A percentile compares a stretch with the other conserved stretches of the same genome.
phyloP scores from a whole-genome alignment of 805 yeast genomes.

The Starmerella khaoyaiensis region DNA sequence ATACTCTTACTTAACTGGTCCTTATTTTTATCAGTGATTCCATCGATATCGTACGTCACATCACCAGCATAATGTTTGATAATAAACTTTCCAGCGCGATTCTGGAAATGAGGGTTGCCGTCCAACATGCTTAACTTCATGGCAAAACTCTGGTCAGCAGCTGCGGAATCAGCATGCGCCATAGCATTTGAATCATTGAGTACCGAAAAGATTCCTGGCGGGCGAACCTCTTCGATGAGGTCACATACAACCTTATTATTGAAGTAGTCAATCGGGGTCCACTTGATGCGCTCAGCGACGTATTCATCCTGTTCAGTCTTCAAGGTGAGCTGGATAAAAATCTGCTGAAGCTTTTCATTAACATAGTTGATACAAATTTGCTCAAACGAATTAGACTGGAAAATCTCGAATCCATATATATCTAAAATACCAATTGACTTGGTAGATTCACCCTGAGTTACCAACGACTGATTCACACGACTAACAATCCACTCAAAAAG shows the following conservation, averaged over 20 bases:
- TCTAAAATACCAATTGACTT: constrained; percentile 80
- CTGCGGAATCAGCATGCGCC: constrained; percentile 93
- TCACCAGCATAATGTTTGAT: constrained; percentile 98
- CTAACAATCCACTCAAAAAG: constrained; percentile 93
- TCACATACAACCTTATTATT: constrained; percentile 95
- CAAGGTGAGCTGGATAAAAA: constrained; percentile 86
- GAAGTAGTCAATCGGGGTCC: constrained; percentile 96
- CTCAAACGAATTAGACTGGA: constrained; percentile 88
- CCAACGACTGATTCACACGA: constrained; percentile 72
- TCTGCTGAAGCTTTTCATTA: constrained; percentile 90
- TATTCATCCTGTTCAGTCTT: constrained; percentile 98
- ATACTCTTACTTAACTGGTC: constrained; percentile 85
- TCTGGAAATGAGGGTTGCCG: constrained; percentile 74
- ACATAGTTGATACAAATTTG: constrained; percentile 93
- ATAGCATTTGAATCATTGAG: constrained; percentile 95
- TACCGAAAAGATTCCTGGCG: constrained; percentile 94
- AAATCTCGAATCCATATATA: constrained; percentile 93
- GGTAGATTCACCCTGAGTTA: constrained; percentile 34
- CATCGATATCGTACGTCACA: constrained; percentile 76
- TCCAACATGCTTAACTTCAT: constrained; percentile 80
- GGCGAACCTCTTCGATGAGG: constrained; percentile 81
- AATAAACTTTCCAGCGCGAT: constrained; percentile 73
- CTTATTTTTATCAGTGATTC: constrained; percentile 94
- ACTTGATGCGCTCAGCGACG: constrained; percentile 83
- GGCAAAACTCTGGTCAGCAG: constrained; percentile 93